A percentile compares a stretch with the other conserved stretches of the same genome.
phyloP scores from a whole-genome alignment of 2,329 filamentous ascomycete genomes.

The Aspergillus alliaceus region DNA sequence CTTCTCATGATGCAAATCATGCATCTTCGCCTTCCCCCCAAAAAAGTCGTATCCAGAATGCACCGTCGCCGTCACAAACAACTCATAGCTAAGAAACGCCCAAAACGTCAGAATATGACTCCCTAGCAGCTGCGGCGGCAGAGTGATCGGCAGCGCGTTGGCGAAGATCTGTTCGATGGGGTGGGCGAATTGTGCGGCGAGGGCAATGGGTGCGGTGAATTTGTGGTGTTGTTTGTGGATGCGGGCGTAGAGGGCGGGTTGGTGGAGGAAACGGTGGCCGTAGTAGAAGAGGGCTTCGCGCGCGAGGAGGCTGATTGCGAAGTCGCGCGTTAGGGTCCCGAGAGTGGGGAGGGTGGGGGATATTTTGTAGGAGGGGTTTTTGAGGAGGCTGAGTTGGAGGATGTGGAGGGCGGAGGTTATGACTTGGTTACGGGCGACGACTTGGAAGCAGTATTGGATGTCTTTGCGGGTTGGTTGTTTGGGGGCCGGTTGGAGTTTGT shows the following conservation, averaged over 20 bases:
- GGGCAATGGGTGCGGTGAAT: slow-evolving; percentile 57
- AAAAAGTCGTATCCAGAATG: slow-evolving; percentile 61
- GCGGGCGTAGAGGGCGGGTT: slow-evolving; percentile 47
- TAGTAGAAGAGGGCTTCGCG: slow-evolving; percentile 60
- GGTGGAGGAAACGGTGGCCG: slow-evolving; percentile 55
- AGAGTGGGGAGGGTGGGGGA: slow-evolving; percentile 37
- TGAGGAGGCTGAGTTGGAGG: not conserved
- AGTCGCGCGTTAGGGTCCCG: slow-evolving; percentile 40
- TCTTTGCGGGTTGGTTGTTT: slow-evolving; percentile 51
- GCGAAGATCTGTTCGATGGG: slow-evolving; percentile 58
- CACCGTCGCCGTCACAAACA: slow-evolving; percentile 55
- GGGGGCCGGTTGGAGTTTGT: slow-evolving; percentile 56
- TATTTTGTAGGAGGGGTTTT: slow-evolving; percentile 40
- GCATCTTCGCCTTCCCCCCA: slow-evolving; percentile 44
- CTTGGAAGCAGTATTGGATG: slow-evolving; percentile 44
- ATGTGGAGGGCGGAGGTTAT: slow-evolving; percentile 39
- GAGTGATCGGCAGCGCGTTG: slow-evolving; percentile 53
- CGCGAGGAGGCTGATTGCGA: slow-evolving; percentile 42
- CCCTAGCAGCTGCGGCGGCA: slow-evolving; percentile 50
- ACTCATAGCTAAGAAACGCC: slow-evolving; percentile 50
- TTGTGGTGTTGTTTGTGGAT: slow-evolving; percentile 60
- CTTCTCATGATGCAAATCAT: slow-evolving; percentile 60
- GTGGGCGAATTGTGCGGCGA: slow-evolving; percentile 59
- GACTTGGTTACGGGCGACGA: slow-evolving; percentile 52
- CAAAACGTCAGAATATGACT: slow-evolving; percentile 56